These are phyloP conservation scores for Dictyostelium intermedium DNA, from an alignment of 78 protist genomes.

Conservation along the genomic window DNA sequence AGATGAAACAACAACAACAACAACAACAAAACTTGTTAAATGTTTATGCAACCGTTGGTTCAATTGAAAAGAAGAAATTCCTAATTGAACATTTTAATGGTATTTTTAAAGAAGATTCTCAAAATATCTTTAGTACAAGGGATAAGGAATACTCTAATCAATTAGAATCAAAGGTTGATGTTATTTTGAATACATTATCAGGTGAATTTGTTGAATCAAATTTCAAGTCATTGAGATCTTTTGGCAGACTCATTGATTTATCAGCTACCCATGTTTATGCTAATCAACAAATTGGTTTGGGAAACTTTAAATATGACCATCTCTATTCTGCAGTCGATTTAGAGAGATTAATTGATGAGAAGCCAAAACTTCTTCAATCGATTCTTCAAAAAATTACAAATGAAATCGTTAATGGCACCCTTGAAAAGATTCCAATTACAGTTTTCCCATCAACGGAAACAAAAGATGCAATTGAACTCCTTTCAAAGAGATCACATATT, in stretches of 20 bases:
- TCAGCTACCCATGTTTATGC: slow-evolving; percentile 70
- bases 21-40: slow-evolving; percentile 17
- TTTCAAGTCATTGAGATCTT: slow-evolving; percentile 32
- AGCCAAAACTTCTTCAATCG: background rate
- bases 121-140: slow-evolving; percentile 1
- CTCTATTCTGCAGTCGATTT: slow-evolving; percentile 42
- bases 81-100: background rate
- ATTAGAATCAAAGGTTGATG: slow-evolving; percentile 77
- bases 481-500: slow-evolving; percentile 31
- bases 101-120: background rate
- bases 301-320: slow-evolving; percentile 25
- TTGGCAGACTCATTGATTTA: slow-evolving; percentile 63
- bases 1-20: slow-evolving; percentile 16
- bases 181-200: slow-evolving; percentile 48
- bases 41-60: slow-evolving; percentile 34
- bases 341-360: slow-evolving; percentile 38
- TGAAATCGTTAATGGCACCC: background rate
- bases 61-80: slow-evolving; percentile 30
- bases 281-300: slow-evolving; percentile 28
- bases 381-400: background rate
- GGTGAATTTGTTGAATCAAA: slow-evolving; percentile 39
- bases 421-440: background rate
- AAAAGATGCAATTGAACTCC: slow-evolving; percentile 9
- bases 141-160: slow-evolving; percentile 12
- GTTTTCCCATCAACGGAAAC: background rate